Base-by-base conservation (phyloP, 2,329 filamentous ascomycete genomes). In the Nemania abortiva region DNA sequence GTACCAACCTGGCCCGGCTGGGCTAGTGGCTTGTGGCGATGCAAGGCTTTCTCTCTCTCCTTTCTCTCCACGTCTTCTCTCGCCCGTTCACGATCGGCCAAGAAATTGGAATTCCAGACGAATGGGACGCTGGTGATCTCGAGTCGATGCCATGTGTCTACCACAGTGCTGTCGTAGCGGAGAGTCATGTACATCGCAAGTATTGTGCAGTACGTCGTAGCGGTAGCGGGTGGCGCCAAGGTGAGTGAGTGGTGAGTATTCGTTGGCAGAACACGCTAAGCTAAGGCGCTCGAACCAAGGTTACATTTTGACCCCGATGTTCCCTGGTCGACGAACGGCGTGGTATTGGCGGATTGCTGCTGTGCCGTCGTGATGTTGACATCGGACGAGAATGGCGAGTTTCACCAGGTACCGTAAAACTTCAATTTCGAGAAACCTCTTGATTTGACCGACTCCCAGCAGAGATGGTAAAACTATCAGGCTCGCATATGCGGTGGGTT, bases 31-130 rank as follows among this genome's bases (percentile, higher is more conserved):
- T 49, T 74, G 73, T 69, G 74, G 74, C 74, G 72, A 70, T 73
- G 74, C 68, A 72, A 68, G 73, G 71, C 73, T 75, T 70, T 73
- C 70, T 72, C 60, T 54, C 59, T 55, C 34, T 5, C 5, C 55
- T 70, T 61, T 63, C 45, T 42, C 54, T 56, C 56, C 11, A 34
- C 37, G 24, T 70, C 22, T 31, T 49, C 31, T 53, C 45, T 52
- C 2, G 24, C 29, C 27, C 45, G 39, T 10, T 58, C 52, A 24
- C 47, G 37, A 54, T 59, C 50, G 27, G 49, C n/a, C 49, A 18
- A 11, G 20, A n/a, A 29, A n/a, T n/a, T 29, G 24, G 24, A 53
- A 53, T 50, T 27, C 27, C 13, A 24, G 24, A 5, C 10, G 29
- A 53, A 37, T 52, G 52, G 52, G 45, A 56, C 53, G 47, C 13